These are phyloP conservation scores for Penicillium sp. DNA, from an alignment of 2,329 filamentous ascomycete species.

Conservation along the genomic window DNA sequence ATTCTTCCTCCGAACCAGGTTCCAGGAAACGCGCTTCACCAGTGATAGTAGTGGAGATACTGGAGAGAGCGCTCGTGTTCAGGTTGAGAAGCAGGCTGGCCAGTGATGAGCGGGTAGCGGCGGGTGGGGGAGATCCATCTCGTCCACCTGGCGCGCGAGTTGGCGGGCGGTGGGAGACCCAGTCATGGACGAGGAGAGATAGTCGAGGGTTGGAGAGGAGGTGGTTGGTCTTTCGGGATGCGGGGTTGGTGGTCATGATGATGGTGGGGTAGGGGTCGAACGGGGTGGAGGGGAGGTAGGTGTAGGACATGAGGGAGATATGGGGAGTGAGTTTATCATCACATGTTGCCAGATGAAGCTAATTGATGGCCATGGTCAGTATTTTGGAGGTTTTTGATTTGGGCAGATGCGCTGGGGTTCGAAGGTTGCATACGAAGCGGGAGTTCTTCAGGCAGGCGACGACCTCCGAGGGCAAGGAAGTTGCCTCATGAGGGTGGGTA, in stretches of 20 bases:
- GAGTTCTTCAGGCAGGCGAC: slow-evolving; percentile 90
- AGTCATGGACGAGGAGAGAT: slow-evolving; percentile 95
- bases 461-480: slow-evolving; percentile 77
- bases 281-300: slow-evolving; percentile 80
- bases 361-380: slow-evolving; percentile 5
- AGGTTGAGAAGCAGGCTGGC: slow-evolving; percentile 84
- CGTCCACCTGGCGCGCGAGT: slow-evolving; percentile 60
- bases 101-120: slow-evolving; percentile 67
- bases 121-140: slow-evolving; percentile 63
- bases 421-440: slow-evolving; percentile 68
- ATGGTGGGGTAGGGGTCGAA: slow-evolving; percentile 75
- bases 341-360: slow-evolving; percentile 96
- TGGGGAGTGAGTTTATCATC: slow-evolving; percentile 73
- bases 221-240: slow-evolving; percentile 71
- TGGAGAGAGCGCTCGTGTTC: slow-evolving; percentile 83
- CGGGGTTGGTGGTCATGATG: slow-evolving; percentile 86
- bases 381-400: neutral
- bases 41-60: slow-evolving; percentile 91
- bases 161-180: slow-evolving; percentile 89
- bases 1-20: slow-evolving; percentile 75
- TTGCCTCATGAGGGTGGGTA: slow-evolving; percentile 68
- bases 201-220: slow-evolving; percentile 82
- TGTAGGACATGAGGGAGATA: slow-evolving; percentile 98
- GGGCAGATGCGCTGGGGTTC: neutral
- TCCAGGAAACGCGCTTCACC: slow-evolving; percentile 76